These are phyloP conservation scores for Moesziomyces sp. DNA, from an alignment of 1,284 basidiomycete species.

Conservation along the genomic window DNA sequence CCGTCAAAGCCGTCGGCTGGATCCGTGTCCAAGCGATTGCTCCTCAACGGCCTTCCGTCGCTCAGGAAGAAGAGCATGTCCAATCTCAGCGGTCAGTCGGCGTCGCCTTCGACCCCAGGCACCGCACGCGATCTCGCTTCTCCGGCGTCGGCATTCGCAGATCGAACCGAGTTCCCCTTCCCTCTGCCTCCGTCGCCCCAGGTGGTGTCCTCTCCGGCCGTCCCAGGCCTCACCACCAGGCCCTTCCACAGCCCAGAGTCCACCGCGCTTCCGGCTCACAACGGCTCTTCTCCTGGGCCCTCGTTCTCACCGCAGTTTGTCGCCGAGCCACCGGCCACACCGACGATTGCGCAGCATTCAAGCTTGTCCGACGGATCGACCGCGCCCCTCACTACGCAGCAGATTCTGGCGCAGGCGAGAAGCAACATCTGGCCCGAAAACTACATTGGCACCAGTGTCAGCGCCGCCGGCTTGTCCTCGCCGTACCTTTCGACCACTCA, in stretches of 20 bases:
- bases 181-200: slow-evolving; percentile 15
- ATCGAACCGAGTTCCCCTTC: slow-evolving; percentile 33
- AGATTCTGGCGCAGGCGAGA: slow-evolving; percentile 41
- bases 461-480: slow-evolving; percentile 32
- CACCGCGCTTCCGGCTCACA: slow-evolving; percentile 8
- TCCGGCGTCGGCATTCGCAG: slow-evolving; percentile 11
- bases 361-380: slow-evolving; percentile 2
- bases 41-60: slow-evolving; percentile 26
- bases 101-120: slow-evolving; percentile 25
- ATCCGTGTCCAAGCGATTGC: slow-evolving; percentile 25
- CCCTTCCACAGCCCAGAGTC: slow-evolving; percentile 5
- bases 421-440: slow-evolving; percentile 47
- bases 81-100: slow-evolving; percentile 22
- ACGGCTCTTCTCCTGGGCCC: slow-evolving; percentile 8
- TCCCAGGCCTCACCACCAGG: slow-evolving; percentile 10
- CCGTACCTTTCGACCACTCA: slow-evolving; percentile 20
- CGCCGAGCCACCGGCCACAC: slow-evolving; percentile 7
- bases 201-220: slow-evolving; percentile 7
- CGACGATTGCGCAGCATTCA: slow-evolving; percentile 2
- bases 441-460: slow-evolving; percentile 34
- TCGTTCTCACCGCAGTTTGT: slow-evolving; percentile 1
- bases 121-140: slow-evolving; percentile 11
- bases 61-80: slow-evolving; percentile 55
- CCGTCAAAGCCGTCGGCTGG: slow-evolving; percentile 12
- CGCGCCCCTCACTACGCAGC: slow-evolving; percentile 40